phyloP scores from a whole-genome alignment of 345 rosid genomes.

The Passiflora organensis region DNA sequence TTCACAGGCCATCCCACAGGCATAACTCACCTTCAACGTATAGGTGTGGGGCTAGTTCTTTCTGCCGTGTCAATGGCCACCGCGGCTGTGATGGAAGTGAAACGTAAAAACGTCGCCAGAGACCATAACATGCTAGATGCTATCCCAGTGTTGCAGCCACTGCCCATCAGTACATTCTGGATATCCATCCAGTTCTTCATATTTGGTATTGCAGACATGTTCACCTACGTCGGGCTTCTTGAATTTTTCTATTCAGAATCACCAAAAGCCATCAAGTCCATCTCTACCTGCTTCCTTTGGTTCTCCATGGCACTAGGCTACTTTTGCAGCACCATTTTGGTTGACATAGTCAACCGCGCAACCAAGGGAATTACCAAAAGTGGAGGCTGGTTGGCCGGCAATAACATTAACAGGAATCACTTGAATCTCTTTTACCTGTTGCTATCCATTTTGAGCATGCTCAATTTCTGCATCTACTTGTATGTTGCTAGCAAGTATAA shows the following conservation, averaged over 20 bases:
- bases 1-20: constrained; percentile 47
- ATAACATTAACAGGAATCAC: constrained; percentile 52
- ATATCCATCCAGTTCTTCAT: constrained; percentile 50
- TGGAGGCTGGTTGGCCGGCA: constrained; percentile 61
- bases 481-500: constrained; percentile 36
- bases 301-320: constrained; percentile 52
- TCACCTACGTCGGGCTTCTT: constrained; percentile 46
- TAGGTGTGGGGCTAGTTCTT: constrained; percentile 49
- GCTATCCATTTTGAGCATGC: constrained; percentile 38
- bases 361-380: constrained; percentile 26
- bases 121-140: constrained; percentile 47
- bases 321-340: constrained; percentile 41
- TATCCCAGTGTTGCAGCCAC: constrained; percentile 30
- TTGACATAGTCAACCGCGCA: constrained; percentile 36
- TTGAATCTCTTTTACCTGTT: constrained; percentile 47
- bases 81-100: constrained; percentile 44
- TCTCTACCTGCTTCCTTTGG: constrained; percentile 54
- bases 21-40: constrained; percentile 52
- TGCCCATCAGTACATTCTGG: constrained; percentile 53
- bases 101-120: constrained; percentile 43
- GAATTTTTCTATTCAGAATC: constrained; percentile 63
- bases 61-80: constrained; percentile 41
- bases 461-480: constrained; percentile 46
- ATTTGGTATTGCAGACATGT: constrained; percentile 54
- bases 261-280: constrained; percentile 35